Percentiles rank a stretch among this genome's conserved stretches.
phyloP scores from a whole-genome alignment of 768 basidiomycete species.

The Ramaria sp. region DNA sequence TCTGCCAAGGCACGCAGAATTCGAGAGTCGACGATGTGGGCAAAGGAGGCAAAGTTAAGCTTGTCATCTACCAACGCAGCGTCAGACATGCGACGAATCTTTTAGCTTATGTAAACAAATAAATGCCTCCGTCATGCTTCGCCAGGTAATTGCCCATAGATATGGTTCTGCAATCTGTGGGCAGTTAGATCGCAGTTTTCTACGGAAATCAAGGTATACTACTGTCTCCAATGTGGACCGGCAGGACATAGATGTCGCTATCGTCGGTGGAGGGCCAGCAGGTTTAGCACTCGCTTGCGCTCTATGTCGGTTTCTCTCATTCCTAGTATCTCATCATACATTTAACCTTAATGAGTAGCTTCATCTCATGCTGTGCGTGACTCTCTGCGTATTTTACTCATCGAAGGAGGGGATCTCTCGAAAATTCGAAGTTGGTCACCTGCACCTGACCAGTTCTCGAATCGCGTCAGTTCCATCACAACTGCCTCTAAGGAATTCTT shows the following conservation, averaged over 20 bases:
- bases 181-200: background rate
- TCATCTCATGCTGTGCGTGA: conserved; percentile 39
- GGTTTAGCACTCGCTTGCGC: conserved; percentile 86
- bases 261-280: conserved; percentile 90
- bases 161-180: background rate
- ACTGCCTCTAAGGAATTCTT: conserved; percentile 60
- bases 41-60: conserved; percentile 39
- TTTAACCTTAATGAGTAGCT: conserved; percentile 26
- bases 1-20: conserved; percentile 85
- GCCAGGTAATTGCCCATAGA: background rate
- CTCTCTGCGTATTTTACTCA: conserved; percentile 52
- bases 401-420: conserved; percentile 74
- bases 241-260: conserved; percentile 73
- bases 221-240: background rate
- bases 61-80: conserved; percentile 19
- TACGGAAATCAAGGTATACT: background rate
- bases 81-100: background rate
- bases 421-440: conserved; percentile 60
- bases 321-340: background rate
- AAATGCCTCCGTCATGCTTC: background rate
- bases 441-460: conserved; percentile 49
- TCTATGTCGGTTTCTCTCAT: conserved; percentile 42
- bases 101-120: background rate
- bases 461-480: conserved; percentile 81
- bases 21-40: conserved; percentile 73